Base-by-base conservation (phyloP, 805 yeast genomes). In the Ogataea allantospora region DNA sequence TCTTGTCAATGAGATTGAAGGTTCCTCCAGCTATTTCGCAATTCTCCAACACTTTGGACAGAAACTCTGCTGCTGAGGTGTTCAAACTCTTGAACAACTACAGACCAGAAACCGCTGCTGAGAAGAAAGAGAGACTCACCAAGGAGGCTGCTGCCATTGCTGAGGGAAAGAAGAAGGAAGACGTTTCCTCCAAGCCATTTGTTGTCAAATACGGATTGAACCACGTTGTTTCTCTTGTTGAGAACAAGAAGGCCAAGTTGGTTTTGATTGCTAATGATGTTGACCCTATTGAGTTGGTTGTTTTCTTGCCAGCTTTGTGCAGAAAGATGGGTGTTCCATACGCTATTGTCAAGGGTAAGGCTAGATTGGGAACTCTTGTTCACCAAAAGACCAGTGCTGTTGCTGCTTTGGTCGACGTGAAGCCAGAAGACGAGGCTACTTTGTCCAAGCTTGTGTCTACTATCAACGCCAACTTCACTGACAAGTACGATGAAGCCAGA, bases 291-390 rank as follows among this genome's bases (percentile, higher is more conserved):
- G 97, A 88, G 78, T 79, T 88, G 68, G 96, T 88, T 57, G 75
- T 88, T 62, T 88, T 86, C 83, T 76, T 88, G 62, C 97, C 97
- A 66, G 96, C 97, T 72, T 81, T 88, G 68, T 88, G 96, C 78
- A 85, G 89, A 78, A 88, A 88, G 83, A 79, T 88, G 91, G 96
- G 96, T 75, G 88, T 88, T 54, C 96, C 97, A 69, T 88, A 88
- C 80, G 96, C 96, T 56, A 83, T 88, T 67, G 85, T 88, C 68
- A 87, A 87, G 81, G 95, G 95, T 71, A 87, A 87, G 84, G 95
- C 95, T 55, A 87, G 96, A 80, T 83, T 88, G 65, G 96, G 96
- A 55, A 83, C 96, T 63, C 73, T 88, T 62, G 95, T 87, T 50
- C 95, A 88, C 88, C 78, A 88, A 79, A 88, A 88, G 82, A 87